Evolutionary conservation across 768 basidiomycete genomes (phyloP), one percentile per base, ranked within the genome.

Genomic region (Trametes meyenii): DNA sequence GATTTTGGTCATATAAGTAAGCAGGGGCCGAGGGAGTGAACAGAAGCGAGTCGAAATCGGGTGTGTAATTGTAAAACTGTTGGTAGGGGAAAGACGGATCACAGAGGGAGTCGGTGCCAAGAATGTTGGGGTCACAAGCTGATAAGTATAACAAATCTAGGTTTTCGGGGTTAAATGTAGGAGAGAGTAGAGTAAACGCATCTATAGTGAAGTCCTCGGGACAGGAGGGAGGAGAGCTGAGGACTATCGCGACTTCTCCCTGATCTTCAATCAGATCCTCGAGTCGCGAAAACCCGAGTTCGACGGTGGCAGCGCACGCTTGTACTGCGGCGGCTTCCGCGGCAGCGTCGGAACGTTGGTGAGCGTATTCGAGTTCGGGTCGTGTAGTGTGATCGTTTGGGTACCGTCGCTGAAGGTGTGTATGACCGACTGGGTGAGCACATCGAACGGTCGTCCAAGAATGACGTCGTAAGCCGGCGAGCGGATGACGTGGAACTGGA

Each of bases 181-280:
- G 8, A 12, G 38, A 21, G 0, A 60, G 58, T 5, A 38, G 14
- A 19, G 54, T 33, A 24, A 19, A 52, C 16, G 58, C 58, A 44
- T 54, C 50, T 44, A 60, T 60, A 40, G 44, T 53, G 35, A 50
- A 36, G 16, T n/a, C 10, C 23, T 42, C 16, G 33, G 55, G 46
- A 11, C 24, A 23, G 5, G 42, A 55, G 2, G 60, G 49, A 1
- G 29, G 21, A 12, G 5, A 8, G 16, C 33, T 38, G 19, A 55
- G 3, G 2, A 62, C 39, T 6, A 65, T 4, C 19, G 64, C 57
- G 48, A 53, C 56, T n/a, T 65, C 60, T 62, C 48, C 52, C 56
- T 59, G 56, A 51, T 60, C 55, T 5, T 26, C 3, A 43, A 50
- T 62, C 60, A 65, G 43, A 26, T 58, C 63, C 49, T 65, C 63